Base-by-base conservation (phyloP, 805 yeast genomes). In the Metschnikowia vanudenii region DNA sequence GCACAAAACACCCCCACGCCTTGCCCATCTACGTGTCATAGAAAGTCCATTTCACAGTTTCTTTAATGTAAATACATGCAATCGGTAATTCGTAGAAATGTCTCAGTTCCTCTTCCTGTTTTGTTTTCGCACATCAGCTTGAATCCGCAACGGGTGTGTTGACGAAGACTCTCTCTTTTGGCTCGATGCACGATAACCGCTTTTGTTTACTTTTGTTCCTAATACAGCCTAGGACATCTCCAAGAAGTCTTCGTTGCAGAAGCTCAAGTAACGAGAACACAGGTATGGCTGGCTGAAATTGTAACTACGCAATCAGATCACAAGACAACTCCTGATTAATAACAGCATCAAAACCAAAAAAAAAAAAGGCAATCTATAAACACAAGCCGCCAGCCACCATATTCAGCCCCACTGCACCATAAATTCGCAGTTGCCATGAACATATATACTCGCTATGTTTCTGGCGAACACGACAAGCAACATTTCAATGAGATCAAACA, bases 391-490 rank as follows among this genome's bases (percentile, higher is more conserved):
- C 8, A 35, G 9, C 29, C 26, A 19, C n/a, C 3, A 20, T 12
- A 35, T 20, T 18, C 6, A 34, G n/a, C 24, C 3, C 14, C 4
- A 10, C 17, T n/a, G 11, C 17, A 20, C 18, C 29, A 36, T 22
- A 13, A 3, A 13, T 36, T 22, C 5, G 18, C 20, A 17, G 3
- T 9, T 26, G 36, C 36, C 26, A 70, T 68, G 75, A 60, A 73
- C 41, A 62, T 70, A 24, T 71, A 71, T 53, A 64, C 61, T 24
- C 61, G 72, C 22, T 68, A 69, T 43, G 72, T 66, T 31, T 65
- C 74, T 12, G 64, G 69, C 16, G 72, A 67, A 46, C 67, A 67
- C 51, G 70, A 66, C 46, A 52, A 26, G 20, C 41, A 47, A 13
- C 43, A 44, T 31, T 45, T 47, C 37, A 29, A 31, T 11, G 42